These are phyloP conservation scores for Cyberlindnera bimundalis DNA, from an alignment of 805 yeast genomes.

Conservation along the genomic window DNA sequence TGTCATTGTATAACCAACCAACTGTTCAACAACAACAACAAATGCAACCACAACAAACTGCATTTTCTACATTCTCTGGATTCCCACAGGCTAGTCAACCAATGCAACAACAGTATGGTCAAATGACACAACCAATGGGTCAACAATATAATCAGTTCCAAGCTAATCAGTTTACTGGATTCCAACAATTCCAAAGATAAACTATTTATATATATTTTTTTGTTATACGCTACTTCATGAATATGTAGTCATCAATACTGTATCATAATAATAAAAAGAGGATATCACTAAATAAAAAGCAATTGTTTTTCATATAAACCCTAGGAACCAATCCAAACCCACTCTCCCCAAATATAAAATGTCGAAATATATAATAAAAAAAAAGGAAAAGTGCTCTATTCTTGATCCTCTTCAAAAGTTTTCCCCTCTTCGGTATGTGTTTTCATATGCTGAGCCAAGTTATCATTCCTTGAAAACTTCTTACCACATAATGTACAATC, in stretches of 20 bases:
- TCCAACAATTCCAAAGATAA: background rate
- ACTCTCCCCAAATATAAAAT: too few relatives aligned
- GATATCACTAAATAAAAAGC: too few relatives aligned
- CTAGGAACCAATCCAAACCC: too few relatives aligned
- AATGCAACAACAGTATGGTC: slow-evolving; percentile 1
- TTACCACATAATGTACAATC: slow-evolving; percentile 59
- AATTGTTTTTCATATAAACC: too few relatives aligned
- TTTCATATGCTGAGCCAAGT: slow-evolving; percentile 62
- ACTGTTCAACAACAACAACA: slow-evolving; percentile 1
- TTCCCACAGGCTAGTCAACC: slow-evolving; percentile 12
- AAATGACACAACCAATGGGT: slow-evolving; percentile 11
- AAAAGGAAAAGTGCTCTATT: too few relatives aligned
- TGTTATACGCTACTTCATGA: too few relatives aligned
- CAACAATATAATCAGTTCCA: slow-evolving; percentile 4
- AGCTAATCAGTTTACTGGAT: slow-evolving; percentile 3
- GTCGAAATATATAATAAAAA: too few relatives aligned
- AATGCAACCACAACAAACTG: slow-evolving; percentile 4
- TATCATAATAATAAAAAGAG: too few relatives aligned
- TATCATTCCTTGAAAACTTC: slow-evolving; percentile 65
- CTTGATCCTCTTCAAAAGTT: background rate
- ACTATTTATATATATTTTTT: too few relatives aligned
- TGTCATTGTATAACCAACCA: slow-evolving; percentile 5
- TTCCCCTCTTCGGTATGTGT: slow-evolving; percentile 38
- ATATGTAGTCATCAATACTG: too few relatives aligned
- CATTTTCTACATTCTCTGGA: slow-evolving; percentile 10